A percentile compares a stretch with the other conserved stretches of the same genome.
Evolutionary conservation across 2,329 filamentous ascomycete species (phyloP).

Genomic region (Nigrograna mackinnonii): DNA sequence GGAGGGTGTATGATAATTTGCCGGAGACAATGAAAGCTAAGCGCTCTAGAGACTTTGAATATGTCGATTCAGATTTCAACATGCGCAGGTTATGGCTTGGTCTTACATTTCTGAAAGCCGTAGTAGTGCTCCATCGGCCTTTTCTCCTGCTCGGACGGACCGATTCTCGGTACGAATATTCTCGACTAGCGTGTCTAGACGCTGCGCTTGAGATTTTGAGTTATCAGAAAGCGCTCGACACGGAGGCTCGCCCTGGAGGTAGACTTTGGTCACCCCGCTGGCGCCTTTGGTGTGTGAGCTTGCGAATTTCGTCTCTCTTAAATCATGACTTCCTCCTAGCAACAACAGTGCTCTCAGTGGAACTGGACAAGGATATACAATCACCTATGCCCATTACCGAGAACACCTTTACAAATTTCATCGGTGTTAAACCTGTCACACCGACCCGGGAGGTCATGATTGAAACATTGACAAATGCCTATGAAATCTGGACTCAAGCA

Average conservation of each 20-base stretch:
- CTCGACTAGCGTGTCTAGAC: constrained; percentile 48
- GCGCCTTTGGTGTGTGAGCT: constrained; percentile 45
- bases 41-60: constrained; percentile 14
- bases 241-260: constrained; percentile 45
- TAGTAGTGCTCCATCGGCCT: constrained; percentile 41
- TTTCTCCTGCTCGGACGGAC: constrained; percentile 39
- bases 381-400: constrained; percentile 14
- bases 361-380: constrained; percentile 38
- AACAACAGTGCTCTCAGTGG: constrained; percentile 51
- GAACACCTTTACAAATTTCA: constrained; percentile 1
- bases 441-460: constrained; percentile 29
- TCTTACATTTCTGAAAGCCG: constrained; percentile 33
- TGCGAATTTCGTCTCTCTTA: constrained; percentile 49
- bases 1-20: constrained; percentile 21
- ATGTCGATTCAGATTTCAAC: constrained; percentile 9
- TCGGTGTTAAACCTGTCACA: constrained; percentile 19
- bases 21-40: constrained; percentile 20
- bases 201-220: constrained; percentile 49
- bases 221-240: constrained; percentile 48
- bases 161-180: constrained; percentile 43
- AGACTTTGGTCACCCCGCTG: constrained; percentile 24
- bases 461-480: constrained; percentile 20
- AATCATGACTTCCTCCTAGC: constrained; percentile 54
- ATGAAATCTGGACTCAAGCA: constrained; percentile 26
- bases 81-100: constrained; percentile 35